These are phyloP conservation scores for Camellia sinensis DNA, from an alignment of 148 eudicot species.

Conservation along the genomic window DNA sequence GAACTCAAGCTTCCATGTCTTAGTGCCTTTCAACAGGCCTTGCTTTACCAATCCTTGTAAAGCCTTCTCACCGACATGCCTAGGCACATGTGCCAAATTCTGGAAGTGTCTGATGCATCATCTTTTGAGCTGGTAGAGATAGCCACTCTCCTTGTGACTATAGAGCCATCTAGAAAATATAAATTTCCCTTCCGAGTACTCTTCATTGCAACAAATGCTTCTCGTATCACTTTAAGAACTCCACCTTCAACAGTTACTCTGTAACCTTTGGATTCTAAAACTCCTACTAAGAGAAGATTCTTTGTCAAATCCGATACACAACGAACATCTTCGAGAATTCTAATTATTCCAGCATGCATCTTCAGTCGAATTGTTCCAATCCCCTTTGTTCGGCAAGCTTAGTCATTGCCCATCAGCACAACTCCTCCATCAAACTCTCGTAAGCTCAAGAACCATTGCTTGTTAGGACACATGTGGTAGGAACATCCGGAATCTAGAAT, in stretches of 20 bases:
- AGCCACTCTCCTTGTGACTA: neutral
- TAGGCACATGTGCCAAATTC: too few relatives aligned
- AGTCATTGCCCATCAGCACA: constrained; percentile 4
- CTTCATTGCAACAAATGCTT: neutral
- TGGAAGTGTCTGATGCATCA: too few relatives aligned
- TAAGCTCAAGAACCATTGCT: neutral
- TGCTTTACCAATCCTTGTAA: too few relatives aligned
- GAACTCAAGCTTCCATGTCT: too few relatives aligned
- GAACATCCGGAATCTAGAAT: constrained; percentile 4
- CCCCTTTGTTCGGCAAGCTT: neutral
- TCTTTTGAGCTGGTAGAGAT: too few relatives aligned
- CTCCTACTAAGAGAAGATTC: constrained; percentile 9
- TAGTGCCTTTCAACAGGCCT: too few relatives aligned
- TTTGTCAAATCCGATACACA: constrained; percentile 11
- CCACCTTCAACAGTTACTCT: neutral
- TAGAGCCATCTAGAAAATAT: neutral
- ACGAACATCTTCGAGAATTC: neutral
- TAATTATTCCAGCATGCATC: neutral
- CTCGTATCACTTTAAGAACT: neutral
- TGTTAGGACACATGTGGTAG: constrained; percentile 10
- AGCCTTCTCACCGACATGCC: too few relatives aligned
- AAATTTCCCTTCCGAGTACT: neutral
- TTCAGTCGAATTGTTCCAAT: constrained; percentile 3
- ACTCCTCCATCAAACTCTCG: neutral
- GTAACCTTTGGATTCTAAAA: neutral